These are phyloP conservation scores for Cantharellus anzutake DNA, from an alignment of 768 basidiomycete genomes.

Conservation along the genomic window DNA sequence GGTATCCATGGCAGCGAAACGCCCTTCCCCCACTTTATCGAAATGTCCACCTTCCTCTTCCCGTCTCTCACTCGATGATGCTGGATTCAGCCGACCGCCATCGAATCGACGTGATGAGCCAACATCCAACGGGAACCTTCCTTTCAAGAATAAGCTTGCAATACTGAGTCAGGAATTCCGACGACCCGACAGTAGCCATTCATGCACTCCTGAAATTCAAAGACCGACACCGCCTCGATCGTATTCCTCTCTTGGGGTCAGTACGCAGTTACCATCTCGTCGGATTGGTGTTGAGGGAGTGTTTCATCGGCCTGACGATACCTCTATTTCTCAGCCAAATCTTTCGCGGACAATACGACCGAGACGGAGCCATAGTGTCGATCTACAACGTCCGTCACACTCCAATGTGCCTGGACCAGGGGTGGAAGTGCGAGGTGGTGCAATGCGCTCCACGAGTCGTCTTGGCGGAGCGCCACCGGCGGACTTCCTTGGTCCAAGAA, in stretches of 20 bases:
- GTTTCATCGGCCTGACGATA: not conserved
- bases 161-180: too few relatives aligned
- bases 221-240: not conserved
- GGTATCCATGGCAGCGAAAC: too few relatives aligned
- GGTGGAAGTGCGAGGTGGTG: not conserved
- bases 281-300: not conserved
- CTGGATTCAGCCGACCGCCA: too few relatives aligned
- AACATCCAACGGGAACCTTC: too few relatives aligned
- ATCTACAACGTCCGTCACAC: not conserved
- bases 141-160: too few relatives aligned
- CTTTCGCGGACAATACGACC: not conserved
- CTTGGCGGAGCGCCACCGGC: not conserved
- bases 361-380: not conserved
- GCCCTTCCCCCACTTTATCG: too few relatives aligned
- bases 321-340: not conserved
- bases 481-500: conserved; percentile 6
- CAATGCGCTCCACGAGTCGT: not conserved
- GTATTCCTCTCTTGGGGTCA: not conserved
- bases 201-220: not conserved
- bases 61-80: too few relatives aligned
- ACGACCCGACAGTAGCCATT: too few relatives aligned
- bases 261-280: not conserved
- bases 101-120: too few relatives aligned
- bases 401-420: not conserved
- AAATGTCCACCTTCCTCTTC: too few relatives aligned